These are phyloP conservation scores for Microstroma glucosiphilum DNA, from an alignment of 1,284 basidiomycete species.

Conservation along the genomic window DNA sequence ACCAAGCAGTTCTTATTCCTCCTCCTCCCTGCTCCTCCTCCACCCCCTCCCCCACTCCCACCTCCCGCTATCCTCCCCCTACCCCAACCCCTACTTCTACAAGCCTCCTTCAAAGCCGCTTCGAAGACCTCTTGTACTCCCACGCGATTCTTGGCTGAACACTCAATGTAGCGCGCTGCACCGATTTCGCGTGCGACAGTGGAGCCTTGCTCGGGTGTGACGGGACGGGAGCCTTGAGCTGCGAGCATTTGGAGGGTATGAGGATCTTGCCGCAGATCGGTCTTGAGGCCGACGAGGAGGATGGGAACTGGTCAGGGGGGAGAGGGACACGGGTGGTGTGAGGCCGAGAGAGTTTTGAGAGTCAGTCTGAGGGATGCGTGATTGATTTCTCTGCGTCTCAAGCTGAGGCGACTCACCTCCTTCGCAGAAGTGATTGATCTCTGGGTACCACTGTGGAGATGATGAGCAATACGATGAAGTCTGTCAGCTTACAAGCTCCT, in stretches of 20 bases:
- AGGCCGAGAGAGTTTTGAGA: neutral
- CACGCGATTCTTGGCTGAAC: slow-evolving; percentile 80
- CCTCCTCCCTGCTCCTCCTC: slow-evolving; percentile 49
- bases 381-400: neutral
- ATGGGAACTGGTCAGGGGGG: slow-evolving; percentile 61
- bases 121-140: slow-evolving; percentile 91
- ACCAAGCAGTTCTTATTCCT: slow-evolving; percentile 68
- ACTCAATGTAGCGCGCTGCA: slow-evolving; percentile 83
- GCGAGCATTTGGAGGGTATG: slow-evolving; percentile 83
- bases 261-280: slow-evolving; percentile 72
- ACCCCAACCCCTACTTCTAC: slow-evolving; percentile 35
- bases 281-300: slow-evolving; percentile 85
- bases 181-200: slow-evolving; percentile 82
- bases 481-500: slow-evolving; percentile 6
- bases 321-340: neutral
- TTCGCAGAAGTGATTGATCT: slow-evolving; percentile 95
- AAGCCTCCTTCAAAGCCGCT: slow-evolving; percentile 75
- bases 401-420: slow-evolving; percentile 47
- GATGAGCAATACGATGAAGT: neutral
- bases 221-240: slow-evolving; percentile 80
- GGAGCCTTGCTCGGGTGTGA: slow-evolving; percentile 60
- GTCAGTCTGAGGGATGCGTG: too few relatives aligned
- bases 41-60: neutral
- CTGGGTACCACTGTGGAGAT: slow-evolving; percentile 77
- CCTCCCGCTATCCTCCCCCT: slow-evolving; percentile 10